These are phyloP conservation scores for Wallemia mellicola DNA, from an alignment of 1,284 basidiomycete species.

Conservation along the genomic window DNA sequence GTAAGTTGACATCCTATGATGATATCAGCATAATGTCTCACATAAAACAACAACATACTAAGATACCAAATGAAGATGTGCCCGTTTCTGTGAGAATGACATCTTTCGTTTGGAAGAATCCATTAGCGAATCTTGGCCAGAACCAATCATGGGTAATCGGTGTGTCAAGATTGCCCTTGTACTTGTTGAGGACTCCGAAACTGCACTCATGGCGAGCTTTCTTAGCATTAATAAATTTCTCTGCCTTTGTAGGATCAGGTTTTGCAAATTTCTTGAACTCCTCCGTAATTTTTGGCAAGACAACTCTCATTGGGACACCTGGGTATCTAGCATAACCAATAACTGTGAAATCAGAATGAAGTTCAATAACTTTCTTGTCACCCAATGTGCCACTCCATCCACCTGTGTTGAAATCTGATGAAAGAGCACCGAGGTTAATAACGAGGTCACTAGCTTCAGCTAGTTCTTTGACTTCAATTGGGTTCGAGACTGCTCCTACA, in stretches of 20 bases:
- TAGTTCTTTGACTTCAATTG: constrained; percentile 32
- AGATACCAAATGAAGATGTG: constrained; percentile 30
- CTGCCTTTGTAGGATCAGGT: constrained; percentile 5
- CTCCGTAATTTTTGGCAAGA: constrained; percentile 17
- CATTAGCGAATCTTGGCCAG: constrained; percentile 48
- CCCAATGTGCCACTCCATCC: not conserved
- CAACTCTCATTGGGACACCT: constrained; percentile 19
- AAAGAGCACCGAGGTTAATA: constrained; percentile 46
- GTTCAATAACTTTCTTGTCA: constrained; percentile 21
- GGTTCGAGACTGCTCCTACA: constrained; percentile 6
- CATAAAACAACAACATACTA: constrained; percentile 11
- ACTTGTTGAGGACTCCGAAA: constrained; percentile 10
- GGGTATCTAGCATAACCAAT: constrained; percentile 18
- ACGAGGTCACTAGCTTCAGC: constrained; percentile 60
- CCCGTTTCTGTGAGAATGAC: constrained; percentile 58
- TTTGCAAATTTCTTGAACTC: constrained; percentile 12
- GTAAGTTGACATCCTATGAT: not conserved
- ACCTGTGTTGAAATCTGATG: constrained; percentile 35
- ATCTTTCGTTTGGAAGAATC: constrained; percentile 40
- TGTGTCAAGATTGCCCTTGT: constrained; percentile 22
- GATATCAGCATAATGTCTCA: not conserved
- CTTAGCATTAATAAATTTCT: not conserved
- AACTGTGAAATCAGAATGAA: constrained; percentile 49
- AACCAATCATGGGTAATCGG: constrained; percentile 36
- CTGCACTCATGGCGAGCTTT: constrained; percentile 5